Conservation (phyloP, 2,329 filamentous ascomycete genomes). For the Claviceps pazoutovae region DNA sequence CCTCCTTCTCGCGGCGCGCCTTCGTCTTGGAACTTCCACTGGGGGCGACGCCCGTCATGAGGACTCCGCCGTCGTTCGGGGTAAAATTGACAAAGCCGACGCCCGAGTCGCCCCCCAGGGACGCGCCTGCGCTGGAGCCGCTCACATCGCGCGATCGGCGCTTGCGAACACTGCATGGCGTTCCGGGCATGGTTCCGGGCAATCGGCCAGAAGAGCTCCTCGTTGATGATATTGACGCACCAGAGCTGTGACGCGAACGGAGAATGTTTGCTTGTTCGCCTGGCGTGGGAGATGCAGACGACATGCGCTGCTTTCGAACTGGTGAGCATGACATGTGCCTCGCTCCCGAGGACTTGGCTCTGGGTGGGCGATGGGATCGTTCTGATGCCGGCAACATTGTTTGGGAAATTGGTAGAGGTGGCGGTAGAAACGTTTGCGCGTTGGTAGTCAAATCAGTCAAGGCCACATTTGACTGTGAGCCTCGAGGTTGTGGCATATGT, state of each 20-base stretch:
- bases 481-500: slow-evolving; percentile 36
- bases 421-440: slow-evolving; percentile 22
- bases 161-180: slow-evolving; percentile 26
- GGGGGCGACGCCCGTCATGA: slow-evolving; percentile 83
- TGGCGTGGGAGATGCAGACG: slow-evolving; percentile 27
- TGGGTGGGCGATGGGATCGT: slow-evolving; percentile 31
- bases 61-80: slow-evolving; percentile 58
- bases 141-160: slow-evolving; percentile 24
- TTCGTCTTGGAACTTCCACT: slow-evolving; percentile 90
- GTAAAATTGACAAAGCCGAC: slow-evolving; percentile 83
- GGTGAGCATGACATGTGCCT: slow-evolving; percentile 29
- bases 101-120: slow-evolving; percentile 15
- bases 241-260: slow-evolving; percentile 25
- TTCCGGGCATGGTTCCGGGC: slow-evolving; percentile 22
- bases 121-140: slow-evolving; percentile 12
- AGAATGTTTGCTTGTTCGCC: slow-evolving; percentile 11
- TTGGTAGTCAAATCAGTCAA: slow-evolving; percentile 21
- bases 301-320: slow-evolving; percentile 28
- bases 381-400: slow-evolving; percentile 15
- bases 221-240: slow-evolving; percentile 21
- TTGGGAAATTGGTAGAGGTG: slow-evolving; percentile 15
- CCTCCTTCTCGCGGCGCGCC: slow-evolving; percentile 79
- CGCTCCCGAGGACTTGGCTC: slow-evolving; percentile 40
- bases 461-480: slow-evolving; percentile 21
- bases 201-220: slow-evolving; percentile 23